These are phyloP conservation scores for Rosa multiflora DNA, from an alignment of 306 rosid genomes.

Conservation along the genomic window DNA sequence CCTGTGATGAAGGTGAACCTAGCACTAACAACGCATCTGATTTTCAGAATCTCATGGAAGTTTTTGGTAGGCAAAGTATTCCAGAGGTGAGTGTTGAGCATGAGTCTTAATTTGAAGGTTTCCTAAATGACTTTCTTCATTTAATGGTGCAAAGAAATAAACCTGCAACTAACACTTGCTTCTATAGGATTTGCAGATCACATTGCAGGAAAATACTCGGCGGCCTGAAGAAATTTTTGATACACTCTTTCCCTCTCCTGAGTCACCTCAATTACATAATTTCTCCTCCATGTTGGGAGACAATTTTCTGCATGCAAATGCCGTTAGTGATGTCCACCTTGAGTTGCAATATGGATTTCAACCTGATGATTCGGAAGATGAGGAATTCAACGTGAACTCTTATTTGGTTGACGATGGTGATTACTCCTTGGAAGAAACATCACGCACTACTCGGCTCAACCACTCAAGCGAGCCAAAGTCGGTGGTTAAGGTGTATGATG, in stretches of 20 bases:
- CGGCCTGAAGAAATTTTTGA: neutral
- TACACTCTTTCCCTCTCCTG: neutral
- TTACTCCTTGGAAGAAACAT: neutral
- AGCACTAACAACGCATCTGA: conserved; percentile 20
- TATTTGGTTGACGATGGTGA: neutral
- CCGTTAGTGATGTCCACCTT: neutral
- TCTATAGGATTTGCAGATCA: conserved; percentile 7
- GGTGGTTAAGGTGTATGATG: conserved; percentile 18
- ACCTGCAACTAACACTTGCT: conserved; percentile 15
- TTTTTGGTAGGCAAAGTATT: neutral
- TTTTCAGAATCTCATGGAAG: neutral
- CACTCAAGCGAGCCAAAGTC: conserved; percentile 8
- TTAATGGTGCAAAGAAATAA: conserved; percentile 9
- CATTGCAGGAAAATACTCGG: conserved; percentile 8
- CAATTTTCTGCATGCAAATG: neutral
- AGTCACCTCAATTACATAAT: neutral
- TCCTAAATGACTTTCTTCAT: neutral
- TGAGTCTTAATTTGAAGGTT: conserved; percentile 5
- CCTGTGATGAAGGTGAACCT: conserved; percentile 32
- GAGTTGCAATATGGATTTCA: neutral
- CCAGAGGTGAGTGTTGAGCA: conserved; percentile 40
- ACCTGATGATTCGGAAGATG: conserved; percentile 22
- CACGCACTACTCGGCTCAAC: conserved; percentile 14
- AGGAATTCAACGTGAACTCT: neutral
- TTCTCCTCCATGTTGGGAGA: neutral